Conservation (phyloP, 1,284 basidiomycete genomes). For the Ganoderma meredithae region DNA sequence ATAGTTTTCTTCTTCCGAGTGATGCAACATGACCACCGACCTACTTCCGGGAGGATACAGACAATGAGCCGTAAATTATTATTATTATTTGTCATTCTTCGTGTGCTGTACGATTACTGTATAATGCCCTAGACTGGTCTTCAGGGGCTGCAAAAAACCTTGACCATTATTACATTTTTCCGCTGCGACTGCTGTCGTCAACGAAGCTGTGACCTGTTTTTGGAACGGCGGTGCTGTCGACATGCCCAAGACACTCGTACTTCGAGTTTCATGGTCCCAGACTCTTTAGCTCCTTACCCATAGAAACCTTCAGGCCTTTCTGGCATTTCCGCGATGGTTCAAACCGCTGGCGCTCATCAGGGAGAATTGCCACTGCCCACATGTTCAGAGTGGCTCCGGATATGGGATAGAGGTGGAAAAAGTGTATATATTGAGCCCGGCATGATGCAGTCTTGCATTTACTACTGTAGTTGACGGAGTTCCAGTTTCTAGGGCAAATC, state of each 20-base stretch:
- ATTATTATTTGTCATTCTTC: background rate
- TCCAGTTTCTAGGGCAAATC: background rate
- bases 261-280: no score
- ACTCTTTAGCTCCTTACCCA: background rate
- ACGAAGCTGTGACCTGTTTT: no score
- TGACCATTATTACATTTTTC: background rate
- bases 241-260: no score
- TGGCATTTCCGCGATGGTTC: background rate
- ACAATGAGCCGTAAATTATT: background rate
- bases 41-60: background rate
- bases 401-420: background rate
- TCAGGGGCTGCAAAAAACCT: background rate
- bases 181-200: background rate
- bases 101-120: background rate
- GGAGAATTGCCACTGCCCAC: background rate
- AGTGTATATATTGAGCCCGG: background rate
- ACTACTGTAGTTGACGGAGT: no score
- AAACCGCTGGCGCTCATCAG: background rate
- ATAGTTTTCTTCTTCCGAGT: background rate
- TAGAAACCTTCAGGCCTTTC: background rate
- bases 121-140: background rate
- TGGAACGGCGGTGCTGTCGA: no score
- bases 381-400: background rate
- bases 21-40: background rate
- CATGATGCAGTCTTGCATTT: no score